Percentiles rank a stretch among this genome's conserved stretches.
Evolutionary conservation across 257 asterid genomes (phyloP).

Genomic region (Gentiana macrophylla): DNA sequence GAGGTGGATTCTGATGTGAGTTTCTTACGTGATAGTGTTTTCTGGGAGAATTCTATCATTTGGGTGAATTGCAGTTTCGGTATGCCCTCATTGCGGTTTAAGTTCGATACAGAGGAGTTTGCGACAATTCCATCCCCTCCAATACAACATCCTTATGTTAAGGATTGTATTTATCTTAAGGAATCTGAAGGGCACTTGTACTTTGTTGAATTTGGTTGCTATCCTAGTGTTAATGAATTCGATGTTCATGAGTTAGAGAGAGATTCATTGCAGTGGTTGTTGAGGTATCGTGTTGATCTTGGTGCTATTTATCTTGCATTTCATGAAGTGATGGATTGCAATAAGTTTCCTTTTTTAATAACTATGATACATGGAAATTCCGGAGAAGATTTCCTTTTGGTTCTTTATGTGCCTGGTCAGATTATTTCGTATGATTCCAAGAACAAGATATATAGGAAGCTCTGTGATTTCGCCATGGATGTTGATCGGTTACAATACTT

Average conservation of each 20-base stretch:
- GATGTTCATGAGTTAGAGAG: constrained; percentile 5
- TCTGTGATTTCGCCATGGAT: not conserved
- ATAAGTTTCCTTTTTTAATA: not conserved
- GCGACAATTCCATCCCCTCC: not conserved
- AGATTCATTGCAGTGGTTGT: not conserved
- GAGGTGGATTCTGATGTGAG: not conserved
- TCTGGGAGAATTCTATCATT: constrained; percentile 1
- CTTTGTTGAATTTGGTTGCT: constrained; percentile 1
- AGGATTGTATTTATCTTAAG: not conserved
- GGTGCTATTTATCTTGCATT: not conserved
- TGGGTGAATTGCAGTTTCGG: not conserved
- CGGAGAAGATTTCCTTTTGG: constrained; percentile 2
- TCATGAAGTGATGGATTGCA: not conserved
- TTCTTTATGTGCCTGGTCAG: not conserved
- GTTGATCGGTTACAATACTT: constrained; percentile 3
- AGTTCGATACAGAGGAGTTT: constrained; percentile 1
- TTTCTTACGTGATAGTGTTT: not conserved
- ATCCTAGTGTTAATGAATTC: not conserved
- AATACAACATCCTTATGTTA: not conserved
- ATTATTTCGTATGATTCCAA: not conserved
- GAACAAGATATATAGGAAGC: constrained; percentile 1
- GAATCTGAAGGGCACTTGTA: constrained; percentile 3
- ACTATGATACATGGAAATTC: constrained; percentile 1
- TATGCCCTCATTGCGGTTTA: not conserved
- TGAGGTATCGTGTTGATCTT: constrained; percentile 3